Evolutionary conservation across 2,329 filamentous ascomycete genomes (phyloP).

Genomic region (Endoconidiophora polonica): DNA sequence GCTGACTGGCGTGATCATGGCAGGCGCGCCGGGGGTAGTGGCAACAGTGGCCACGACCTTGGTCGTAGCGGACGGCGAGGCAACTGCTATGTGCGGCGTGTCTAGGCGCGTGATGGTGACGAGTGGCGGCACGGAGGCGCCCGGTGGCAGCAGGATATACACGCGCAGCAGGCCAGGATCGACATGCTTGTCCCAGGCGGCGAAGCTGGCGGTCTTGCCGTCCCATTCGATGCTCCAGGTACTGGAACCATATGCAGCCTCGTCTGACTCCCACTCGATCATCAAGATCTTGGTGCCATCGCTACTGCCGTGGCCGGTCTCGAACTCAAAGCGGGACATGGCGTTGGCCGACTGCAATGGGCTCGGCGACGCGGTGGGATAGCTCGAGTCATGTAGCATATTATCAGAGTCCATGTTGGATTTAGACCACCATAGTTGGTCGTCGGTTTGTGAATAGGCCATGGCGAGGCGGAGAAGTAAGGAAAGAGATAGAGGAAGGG

Average conservation of each 20-base stretch:
- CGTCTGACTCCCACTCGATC: conserved; percentile 61
- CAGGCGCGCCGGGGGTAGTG: background rate
- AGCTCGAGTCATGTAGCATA: background rate
- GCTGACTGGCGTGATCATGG: conserved; percentile 10
- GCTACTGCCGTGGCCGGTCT: conserved; percentile 49
- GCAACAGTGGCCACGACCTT: conserved; percentile 2
- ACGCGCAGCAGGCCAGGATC: conserved; percentile 37
- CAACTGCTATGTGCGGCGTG: conserved; percentile 11
- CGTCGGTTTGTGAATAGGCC: background rate
- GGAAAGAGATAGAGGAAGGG: background rate
- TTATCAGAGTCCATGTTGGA: conserved; percentile 8
- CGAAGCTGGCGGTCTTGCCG: conserved; percentile 44
- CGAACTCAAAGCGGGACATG: conserved; percentile 64
- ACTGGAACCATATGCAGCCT: conserved; percentile 9
- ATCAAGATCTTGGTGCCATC: conserved; percentile 84
- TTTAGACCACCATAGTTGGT: conserved; percentile 1
- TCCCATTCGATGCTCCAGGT: conserved; percentile 71
- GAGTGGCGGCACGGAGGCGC: conserved; percentile 51
- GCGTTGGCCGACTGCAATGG: conserved; percentile 7
- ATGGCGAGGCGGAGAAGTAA: background rate
- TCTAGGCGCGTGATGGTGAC: conserved; percentile 43
- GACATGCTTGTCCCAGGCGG: conserved; percentile 29
- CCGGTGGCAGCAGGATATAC: conserved; percentile 67
- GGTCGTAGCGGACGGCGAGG: background rate
- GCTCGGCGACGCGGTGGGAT: conserved; percentile 1